Evolutionary conservation across 495 filamentous ascomycete genomes (phyloP).

Genomic region (Poronia punctata): DNA sequence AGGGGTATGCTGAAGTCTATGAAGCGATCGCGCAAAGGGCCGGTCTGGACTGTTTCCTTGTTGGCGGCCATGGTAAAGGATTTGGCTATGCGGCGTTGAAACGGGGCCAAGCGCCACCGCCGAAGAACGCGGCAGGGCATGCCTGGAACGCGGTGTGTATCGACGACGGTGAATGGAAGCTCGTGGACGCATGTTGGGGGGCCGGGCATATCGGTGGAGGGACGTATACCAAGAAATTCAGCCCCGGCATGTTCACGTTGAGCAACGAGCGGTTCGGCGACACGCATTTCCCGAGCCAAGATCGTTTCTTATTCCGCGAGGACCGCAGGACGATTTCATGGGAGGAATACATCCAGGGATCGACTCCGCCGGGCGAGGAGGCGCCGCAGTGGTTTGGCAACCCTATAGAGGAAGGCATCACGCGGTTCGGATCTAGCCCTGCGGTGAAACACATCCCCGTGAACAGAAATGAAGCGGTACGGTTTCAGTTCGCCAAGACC

Average conservation of each 20-base stretch:
- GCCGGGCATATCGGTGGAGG: slow-evolving; percentile 55
- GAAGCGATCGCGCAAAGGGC: slow-evolving; percentile 62
- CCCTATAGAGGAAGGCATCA: slow-evolving; percentile 54
- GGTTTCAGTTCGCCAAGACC: slow-evolving; percentile 68
- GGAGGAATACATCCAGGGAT: slow-evolving; percentile 70
- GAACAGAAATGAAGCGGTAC: slow-evolving; percentile 38
- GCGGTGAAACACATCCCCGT: slow-evolving; percentile 50
- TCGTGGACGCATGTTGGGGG: slow-evolving; percentile 90
- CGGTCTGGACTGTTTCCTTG: slow-evolving; percentile 63
- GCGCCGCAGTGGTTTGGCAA: slow-evolving; percentile 45
- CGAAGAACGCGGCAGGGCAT: slow-evolving; percentile 49
- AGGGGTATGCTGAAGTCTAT: slow-evolving; percentile 85
- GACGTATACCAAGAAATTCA: slow-evolving; percentile 62
- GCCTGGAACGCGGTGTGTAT: slow-evolving; percentile 93
- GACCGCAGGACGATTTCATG: slow-evolving; percentile 47
- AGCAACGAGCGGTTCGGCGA: slow-evolving; percentile 76
- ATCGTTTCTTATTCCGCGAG: slow-evolving; percentile 58
- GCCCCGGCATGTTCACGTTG: slow-evolving; percentile 63
- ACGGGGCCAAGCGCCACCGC: slow-evolving; percentile 52
- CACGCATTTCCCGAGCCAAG: slow-evolving; percentile 68
- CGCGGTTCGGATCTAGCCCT: slow-evolving; percentile 56
- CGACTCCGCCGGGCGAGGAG: slow-evolving; percentile 34
- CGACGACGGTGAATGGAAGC: slow-evolving; percentile 81
- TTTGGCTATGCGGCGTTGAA: slow-evolving; percentile 55
- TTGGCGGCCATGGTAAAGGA: slow-evolving; percentile 83